Evolutionary conservation across 2,329 filamentous ascomycete species (phyloP), one percentile per base, ranked within the genome.

Genomic region (Colletotrichum simmondsii): DNA sequence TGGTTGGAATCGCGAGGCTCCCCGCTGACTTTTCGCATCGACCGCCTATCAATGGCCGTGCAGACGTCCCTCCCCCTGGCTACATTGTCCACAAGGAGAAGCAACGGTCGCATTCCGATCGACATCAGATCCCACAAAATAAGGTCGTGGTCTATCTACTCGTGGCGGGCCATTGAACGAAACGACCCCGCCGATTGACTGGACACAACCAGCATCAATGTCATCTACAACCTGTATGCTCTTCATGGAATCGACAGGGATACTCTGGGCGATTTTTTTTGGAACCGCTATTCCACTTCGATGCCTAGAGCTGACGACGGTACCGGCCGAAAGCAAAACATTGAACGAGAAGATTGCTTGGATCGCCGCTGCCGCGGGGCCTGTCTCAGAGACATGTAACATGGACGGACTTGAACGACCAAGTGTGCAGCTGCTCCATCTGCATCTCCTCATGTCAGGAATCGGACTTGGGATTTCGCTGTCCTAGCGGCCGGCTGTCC

Each of bases 371-470:
- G 68, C 61, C 61, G 60, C 66, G 42, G 42, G 42, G 71, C 71
- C 70, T 67, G 71, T 73, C 67, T 73, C 71, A 67, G 60, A 56
- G 35, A 71, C 61, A 46, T 73, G 71, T 71, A 71, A 71, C 66
- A 71, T 71, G 71, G 71, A 71, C 71, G 61, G 71, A 73, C 71
- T 73, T 49, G 46, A 32, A 28, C 54, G 71, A 73, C 56, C 63
- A 58, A 65, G 32, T 28, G 8, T 58, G 61, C 67, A 73, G 66
- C 32, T 59, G n/a, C 54, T 53, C 49, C 56, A 57, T 26, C 37
- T 52, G 37, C 60, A 52, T 37, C 19, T 61, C 28, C 60, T 30
- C 49, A 62, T 57, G 28, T 57, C 60, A 61, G 59, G 49, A 73
- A 22, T 32, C 67, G 53, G 49, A 57, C 26, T 65, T 57, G 71